These are phyloP conservation scores for Ceratonia siliqua DNA, from an alignment of 306 rosid genomes.

Conservation along the genomic window DNA sequence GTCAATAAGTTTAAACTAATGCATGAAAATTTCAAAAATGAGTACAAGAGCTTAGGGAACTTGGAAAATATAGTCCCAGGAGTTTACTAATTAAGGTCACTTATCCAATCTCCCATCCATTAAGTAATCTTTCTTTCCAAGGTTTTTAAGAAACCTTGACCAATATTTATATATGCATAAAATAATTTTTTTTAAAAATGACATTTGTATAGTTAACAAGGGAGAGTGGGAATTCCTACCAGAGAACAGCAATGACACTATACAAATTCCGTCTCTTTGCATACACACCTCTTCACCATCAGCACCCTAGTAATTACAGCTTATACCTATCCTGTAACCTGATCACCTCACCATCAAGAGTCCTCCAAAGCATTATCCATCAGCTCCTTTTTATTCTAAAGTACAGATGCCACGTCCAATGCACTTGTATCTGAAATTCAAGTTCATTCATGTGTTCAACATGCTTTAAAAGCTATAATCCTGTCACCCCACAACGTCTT, in stretches of 20 bases:
- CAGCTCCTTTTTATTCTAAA: slow-evolving; percentile 35
- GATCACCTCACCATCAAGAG: slow-evolving; percentile 26
- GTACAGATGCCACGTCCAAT: slow-evolving; percentile 46
- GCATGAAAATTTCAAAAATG: too few relatives aligned
- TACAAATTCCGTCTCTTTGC: slow-evolving; percentile 32
- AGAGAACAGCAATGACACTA: slow-evolving; percentile 28
- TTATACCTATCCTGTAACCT: slow-evolving; percentile 22
- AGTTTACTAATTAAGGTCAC: not conserved
- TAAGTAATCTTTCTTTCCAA: not conserved
- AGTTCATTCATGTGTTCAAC: slow-evolving; percentile 9
- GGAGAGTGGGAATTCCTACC: not conserved
- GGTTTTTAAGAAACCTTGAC: not conserved
- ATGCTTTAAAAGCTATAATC: slow-evolving; percentile 9
- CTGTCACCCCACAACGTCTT: slow-evolving; percentile 4
- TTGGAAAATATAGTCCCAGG: not conserved
- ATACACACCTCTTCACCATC: slow-evolving; percentile 28
- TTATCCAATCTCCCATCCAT: not conserved
- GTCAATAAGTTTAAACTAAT: not conserved
- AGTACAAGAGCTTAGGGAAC: too few relatives aligned
- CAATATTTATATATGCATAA: slow-evolving; percentile 15
- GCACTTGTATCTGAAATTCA: slow-evolving; percentile 29
- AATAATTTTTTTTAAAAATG: not conserved
- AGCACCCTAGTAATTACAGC: slow-evolving; percentile 43
- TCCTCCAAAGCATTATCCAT: slow-evolving; percentile 15
- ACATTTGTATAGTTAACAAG: slow-evolving; percentile 10